Evolutionary conservation across 257 asterid species (phyloP), one percentile per base, ranked within the genome.

Genomic region (Nicotiana benthamiana): DNA sequence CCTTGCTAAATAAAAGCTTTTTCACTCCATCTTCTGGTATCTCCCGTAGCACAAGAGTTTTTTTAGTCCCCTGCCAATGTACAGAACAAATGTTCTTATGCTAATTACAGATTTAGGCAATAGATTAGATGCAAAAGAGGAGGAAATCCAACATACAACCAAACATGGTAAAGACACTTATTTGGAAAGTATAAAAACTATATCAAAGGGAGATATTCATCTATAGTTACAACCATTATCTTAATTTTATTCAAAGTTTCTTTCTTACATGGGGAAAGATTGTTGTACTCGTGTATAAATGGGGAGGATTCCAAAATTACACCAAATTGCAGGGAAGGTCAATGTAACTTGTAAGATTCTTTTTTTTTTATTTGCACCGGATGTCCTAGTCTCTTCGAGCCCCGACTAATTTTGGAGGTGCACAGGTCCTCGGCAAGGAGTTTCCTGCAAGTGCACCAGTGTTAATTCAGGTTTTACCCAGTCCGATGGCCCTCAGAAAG

Each of bases 1-100:
- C 97, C 90, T 78, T 92, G 77, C 76, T 86, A 26, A 94, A 88
- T 52, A 95, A 87, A 18, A 93, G 89, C 79, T 83, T 88, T 57
- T 90, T 87, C 66, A 95, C 97, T 83, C 90, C 89, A 61, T 88
- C 97, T 87, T 91, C 97, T 4, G 93, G 93, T 84, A 93, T 90
- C 92, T 95, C 99, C 68, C 94, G 89, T 85, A 95, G 83, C 24
- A 95, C 93, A 52, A 95, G 97, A 57, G 92, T 88, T 88, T 91
- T 93, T 89, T 88, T 93, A 20, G n/a, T 68, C 56, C 93, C 97
- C 98, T 95, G 91, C 72, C 48, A 87, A 74, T 48, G 60, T 13
- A 48, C 78, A 26, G 78, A 74, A 46, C 16, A 72, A 26, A 6
- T 43, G 59, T 36, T 70, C 59, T 12, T 70, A 43, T 13, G 34